Base-by-base conservation (phyloP, 495 filamentous ascomycete genomes). In the Aspergillus mulundensis region DNA sequence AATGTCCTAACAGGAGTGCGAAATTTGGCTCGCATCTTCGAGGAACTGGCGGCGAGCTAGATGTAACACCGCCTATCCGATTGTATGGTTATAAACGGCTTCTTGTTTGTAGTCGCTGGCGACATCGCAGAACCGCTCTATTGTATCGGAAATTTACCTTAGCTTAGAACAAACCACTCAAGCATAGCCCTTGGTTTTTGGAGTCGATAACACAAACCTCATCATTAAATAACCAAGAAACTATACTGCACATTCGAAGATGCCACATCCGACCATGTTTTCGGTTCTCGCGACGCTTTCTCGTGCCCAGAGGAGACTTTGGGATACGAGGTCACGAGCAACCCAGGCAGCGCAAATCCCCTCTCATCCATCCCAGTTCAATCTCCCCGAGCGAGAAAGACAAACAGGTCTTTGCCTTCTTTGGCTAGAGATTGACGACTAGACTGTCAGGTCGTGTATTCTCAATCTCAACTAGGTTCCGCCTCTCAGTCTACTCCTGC, bases 1-100 rank as follows among this genome's bases (percentile, higher is more conserved):
- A 97, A 97, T 66, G 67, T 81, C 11, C 73, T 97, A 24, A 72
- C 73, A 20, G 94, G 94, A 0, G 80, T 98, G 54, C 78, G 85
- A 64, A 95, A 80, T 67, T 70, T 91, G 8, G 77, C 81, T 51
- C 82, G 83, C 60, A 82, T 95, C 21, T 83, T 97, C 54, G 70
- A 82, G 47, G 79, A 87, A 56, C 63, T 93, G 40, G 65, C 76
- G 38, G 48, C 62, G n/a, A 60, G 70, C 21, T 73, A 66, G 66
- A 30, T 55, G 23, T 56, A 55, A 34, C 23, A 40, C 30, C 53
- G 40, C 50, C 40, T 32, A 43, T 46, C 34, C 19, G 25, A 38
- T 30, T 5, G 10, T 30, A 30, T 25, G 7, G 21, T n/a, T 18
- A 46, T 46, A 15, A 28, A n/a, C 5, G 43, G 24, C 39, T 50